These are phyloP conservation scores for Xylaria sp. DNA, from an alignment of 2,329 filamentous ascomycete genomes.

Conservation along the genomic window DNA sequence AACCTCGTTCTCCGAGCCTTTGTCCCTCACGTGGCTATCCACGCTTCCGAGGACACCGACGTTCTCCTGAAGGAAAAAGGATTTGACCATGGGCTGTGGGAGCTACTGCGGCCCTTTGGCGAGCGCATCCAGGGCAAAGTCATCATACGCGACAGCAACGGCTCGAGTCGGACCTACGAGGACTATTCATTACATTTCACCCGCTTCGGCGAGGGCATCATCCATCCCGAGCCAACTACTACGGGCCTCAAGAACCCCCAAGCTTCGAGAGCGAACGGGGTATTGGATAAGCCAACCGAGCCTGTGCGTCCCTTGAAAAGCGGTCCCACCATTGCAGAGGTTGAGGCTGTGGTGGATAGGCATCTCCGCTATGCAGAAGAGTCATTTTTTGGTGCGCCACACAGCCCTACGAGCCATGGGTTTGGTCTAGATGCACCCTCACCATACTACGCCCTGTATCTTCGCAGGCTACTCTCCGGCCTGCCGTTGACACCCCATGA, in stretches of 20 bases:
- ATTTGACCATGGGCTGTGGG: conserved; percentile 82
- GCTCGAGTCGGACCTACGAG: conserved; percentile 83
- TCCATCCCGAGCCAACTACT: conserved; percentile 59
- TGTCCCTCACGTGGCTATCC: conserved; percentile 87
- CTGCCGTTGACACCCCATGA: conserved; percentile 85
- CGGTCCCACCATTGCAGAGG: conserved; percentile 67
- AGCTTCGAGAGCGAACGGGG: conserved; percentile 47
- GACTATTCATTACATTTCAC: conserved; percentile 92
- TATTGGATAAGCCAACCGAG: conserved; percentile 42
- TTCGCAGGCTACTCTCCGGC: conserved; percentile 84
- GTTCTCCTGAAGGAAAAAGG: conserved; percentile 84
- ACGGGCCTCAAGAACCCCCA: conserved; percentile 50
- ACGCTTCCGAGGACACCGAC: conserved; percentile 88
- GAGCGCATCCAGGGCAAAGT: conserved; percentile 89
- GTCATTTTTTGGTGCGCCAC: conserved; percentile 56
- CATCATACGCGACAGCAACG: conserved; percentile 88
- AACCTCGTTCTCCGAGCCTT: conserved; percentile 84
- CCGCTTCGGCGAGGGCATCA: conserved; percentile 70
- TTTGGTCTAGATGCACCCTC: conserved; percentile 68
- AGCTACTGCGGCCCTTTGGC: conserved; percentile 89
- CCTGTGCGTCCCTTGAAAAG: conserved; percentile 34
- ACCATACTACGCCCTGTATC: conserved; percentile 85
- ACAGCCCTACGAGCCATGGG: conserved; percentile 55
- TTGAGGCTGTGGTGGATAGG: conserved; percentile 83
- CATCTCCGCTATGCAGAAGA: conserved; percentile 82